Evolutionary conservation across 2,329 filamentous ascomycete species (phyloP).

Genomic region (Aureobasidium namibiae): DNA sequence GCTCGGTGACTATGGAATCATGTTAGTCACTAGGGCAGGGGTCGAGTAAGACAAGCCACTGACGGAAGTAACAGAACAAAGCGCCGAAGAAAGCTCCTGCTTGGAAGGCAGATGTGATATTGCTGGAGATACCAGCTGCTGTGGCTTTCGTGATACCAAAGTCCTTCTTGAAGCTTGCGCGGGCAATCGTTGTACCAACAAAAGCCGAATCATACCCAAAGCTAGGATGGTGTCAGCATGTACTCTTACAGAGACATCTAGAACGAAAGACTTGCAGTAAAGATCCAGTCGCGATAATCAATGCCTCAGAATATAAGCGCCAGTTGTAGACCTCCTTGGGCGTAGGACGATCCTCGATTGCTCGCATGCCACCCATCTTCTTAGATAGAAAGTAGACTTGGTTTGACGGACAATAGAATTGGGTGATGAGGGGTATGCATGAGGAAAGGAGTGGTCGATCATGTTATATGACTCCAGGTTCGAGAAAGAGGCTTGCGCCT

Average conservation of each 20-base stretch:
- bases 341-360: not conserved
- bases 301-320: not conserved
- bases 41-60: constrained; percentile 34
- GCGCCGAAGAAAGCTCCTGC: constrained; percentile 17
- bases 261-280: not conserved
- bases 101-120: constrained; percentile 16
- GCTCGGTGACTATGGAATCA: not conserved
- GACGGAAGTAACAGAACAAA: constrained; percentile 20
- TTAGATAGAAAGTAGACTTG: too few species aligned
- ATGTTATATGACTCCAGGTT: not conserved
- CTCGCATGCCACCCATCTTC: not conserved
- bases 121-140: constrained; percentile 15
- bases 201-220: constrained; percentile 19
- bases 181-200: constrained; percentile 18
- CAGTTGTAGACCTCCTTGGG: constrained; percentile 3
- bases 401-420: not conserved
- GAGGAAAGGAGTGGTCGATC: not conserved
- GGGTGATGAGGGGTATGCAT: not conserved
- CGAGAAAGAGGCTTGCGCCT: not conserved
- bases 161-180: constrained; percentile 15
- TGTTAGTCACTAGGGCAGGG: not conserved
- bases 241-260: too few species aligned
- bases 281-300: not conserved
- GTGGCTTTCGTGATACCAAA: constrained; percentile 15
- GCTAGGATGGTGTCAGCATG: not conserved